Percentiles rank a stretch among this genome's conserved stretches.
Evolutionary conservation across 2,329 filamentous ascomycete genomes (phyloP).

Genomic region (Pestalotiopsis fici): DNA sequence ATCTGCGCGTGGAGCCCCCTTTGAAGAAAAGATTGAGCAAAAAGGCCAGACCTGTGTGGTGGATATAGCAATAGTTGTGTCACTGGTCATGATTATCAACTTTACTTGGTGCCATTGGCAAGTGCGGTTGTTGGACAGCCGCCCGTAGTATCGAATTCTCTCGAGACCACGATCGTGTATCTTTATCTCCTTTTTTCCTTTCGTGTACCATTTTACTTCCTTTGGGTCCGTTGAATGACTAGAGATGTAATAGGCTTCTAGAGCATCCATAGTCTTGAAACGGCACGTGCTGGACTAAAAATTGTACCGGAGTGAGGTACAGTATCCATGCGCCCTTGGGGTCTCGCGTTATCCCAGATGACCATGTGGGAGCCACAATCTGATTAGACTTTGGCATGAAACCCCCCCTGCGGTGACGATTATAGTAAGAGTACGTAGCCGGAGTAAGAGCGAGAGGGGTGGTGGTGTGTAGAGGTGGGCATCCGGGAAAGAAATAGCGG

Average conservation of each 20-base stretch:
- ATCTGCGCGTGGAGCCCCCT: background rate
- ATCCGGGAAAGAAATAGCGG: background rate
- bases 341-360: background rate
- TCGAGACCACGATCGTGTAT: background rate
- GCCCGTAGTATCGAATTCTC: background rate
- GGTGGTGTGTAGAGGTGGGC: background rate
- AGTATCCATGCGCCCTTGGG: background rate
- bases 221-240: background rate
- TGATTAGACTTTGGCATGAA: slow-evolving; percentile 8
- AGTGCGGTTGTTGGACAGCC: background rate
- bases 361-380: slow-evolving; percentile 13
- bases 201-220: background rate
- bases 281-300: background rate
- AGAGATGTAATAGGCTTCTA: slow-evolving; percentile 10
- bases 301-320: background rate
- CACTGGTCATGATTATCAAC: background rate
- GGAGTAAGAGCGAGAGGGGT: background rate
- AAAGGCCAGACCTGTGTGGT: background rate
- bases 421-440: background rate
- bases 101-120: too few relatives aligned
- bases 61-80: background rate
- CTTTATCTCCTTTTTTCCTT: background rate
- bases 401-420: background rate
- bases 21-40: background rate
- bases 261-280: slow-evolving; percentile 6